phyloP scores from a whole-genome alignment of 371 early-diverging fungal species.

The Haplosporangium sp. region DNA sequence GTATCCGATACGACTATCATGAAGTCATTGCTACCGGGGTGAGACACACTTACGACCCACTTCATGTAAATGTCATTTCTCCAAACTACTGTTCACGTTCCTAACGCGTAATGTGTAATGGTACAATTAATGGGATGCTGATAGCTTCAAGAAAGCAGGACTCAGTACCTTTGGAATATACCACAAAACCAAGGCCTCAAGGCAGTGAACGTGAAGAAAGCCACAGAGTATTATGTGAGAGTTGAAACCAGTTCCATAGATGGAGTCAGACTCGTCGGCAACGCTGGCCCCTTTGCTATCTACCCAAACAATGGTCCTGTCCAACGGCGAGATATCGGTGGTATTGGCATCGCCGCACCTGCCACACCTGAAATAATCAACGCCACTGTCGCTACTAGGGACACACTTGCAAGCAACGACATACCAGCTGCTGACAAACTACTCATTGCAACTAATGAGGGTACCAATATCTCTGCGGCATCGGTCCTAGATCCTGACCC shows the following conservation, averaged over 20 bases:
- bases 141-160: slow-evolving; percentile 22
- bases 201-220: slow-evolving; percentile 16
- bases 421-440: not conserved
- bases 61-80: not conserved
- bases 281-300: slow-evolving; percentile 40
- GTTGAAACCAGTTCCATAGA: slow-evolving; percentile 25
- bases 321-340: too few species aligned
- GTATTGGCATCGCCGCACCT: too few species aligned
- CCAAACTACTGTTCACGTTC: too few species aligned
- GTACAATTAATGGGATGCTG: not conserved
- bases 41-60: not conserved
- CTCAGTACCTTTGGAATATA: slow-evolving; percentile 36
- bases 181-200: slow-evolving; percentile 11
- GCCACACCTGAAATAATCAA: too few species aligned
- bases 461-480: not conserved
- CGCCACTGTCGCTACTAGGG: too few species aligned
- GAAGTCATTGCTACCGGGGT: slow-evolving; percentile 40
- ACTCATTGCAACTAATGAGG: not conserved
- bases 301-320: slow-evolving; percentile 2
- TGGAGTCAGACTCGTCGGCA: slow-evolving; percentile 39
- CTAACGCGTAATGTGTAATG: not conserved
- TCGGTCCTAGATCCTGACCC: slow-evolving; percentile 6
- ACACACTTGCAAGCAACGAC: too few species aligned
- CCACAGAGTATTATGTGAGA: slow-evolving; percentile 28
- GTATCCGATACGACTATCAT: slow-evolving; percentile 32